A percentile compares a stretch with the other conserved stretches of the same genome.
Conservation (phyloP, 345 rosid species). For the Alliaria petiolata region DNA sequence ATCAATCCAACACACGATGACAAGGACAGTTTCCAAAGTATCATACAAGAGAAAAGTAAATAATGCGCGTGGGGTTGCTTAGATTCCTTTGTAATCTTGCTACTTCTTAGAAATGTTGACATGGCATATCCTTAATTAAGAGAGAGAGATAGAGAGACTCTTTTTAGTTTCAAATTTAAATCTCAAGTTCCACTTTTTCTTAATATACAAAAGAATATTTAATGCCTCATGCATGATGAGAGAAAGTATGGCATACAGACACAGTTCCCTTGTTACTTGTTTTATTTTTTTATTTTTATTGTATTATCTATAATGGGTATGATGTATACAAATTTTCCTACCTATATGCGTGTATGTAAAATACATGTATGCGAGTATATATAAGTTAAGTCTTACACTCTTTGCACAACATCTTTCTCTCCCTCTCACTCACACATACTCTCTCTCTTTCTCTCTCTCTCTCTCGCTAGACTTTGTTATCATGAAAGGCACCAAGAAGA, state of each 20-base stretch:
- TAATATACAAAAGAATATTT: slow-evolving; percentile 6
- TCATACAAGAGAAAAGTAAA: slow-evolving; percentile 17
- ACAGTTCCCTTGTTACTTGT: slow-evolving; percentile 23
- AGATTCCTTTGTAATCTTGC: slow-evolving; percentile 34
- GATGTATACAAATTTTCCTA: not conserved
- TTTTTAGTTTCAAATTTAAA: not conserved
- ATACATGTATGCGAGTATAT: too few species aligned
- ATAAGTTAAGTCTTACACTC: slow-evolving; percentile 18
- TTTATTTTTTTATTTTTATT: not conserved
- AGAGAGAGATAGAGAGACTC: not conserved
- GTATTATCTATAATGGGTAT: slow-evolving; percentile 17
- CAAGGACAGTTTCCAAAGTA: slow-evolving; percentile 27
- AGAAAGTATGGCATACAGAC: slow-evolving; percentile 29
- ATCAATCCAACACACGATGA: slow-evolving; percentile 29
- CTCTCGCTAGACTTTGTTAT: slow-evolving; percentile 4
- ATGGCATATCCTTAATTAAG: slow-evolving; percentile 5
- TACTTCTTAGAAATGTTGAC: slow-evolving; percentile 23
- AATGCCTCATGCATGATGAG: slow-evolving; percentile 16
- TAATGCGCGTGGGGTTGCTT: slow-evolving; percentile 32
- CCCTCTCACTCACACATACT: not conserved
- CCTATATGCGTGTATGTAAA: slow-evolving; percentile 1
- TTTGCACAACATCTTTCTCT: slow-evolving; percentile 16
- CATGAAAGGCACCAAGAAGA: slow-evolving; percentile 49
- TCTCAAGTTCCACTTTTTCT: not conserved
- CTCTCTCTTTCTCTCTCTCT: not conserved